Conservation (phyloP, 164 flowering plant genomes). For the Stephania yunnanensis region DNA sequence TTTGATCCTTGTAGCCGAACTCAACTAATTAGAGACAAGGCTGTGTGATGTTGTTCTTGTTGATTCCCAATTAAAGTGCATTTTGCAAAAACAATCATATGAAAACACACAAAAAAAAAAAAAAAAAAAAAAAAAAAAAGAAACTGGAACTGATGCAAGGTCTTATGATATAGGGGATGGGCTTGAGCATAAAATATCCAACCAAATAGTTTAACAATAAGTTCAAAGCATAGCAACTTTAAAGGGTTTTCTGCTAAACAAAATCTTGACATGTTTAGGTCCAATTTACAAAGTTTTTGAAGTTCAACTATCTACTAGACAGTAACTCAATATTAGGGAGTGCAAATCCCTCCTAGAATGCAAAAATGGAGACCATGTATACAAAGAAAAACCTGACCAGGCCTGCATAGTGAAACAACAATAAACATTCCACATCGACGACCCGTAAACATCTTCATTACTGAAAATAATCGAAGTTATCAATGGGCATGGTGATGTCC, state of each 20-base stretch:
- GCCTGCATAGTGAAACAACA: neutral
- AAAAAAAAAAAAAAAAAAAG: neutral
- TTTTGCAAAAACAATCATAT: neutral
- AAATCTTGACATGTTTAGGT: neutral
- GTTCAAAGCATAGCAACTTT: neutral
- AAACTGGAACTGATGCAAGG: neutral
- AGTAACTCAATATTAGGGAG: neutral
- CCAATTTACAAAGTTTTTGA: neutral
- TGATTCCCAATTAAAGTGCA: neutral
- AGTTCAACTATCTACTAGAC: neutral
- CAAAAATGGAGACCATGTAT: neutral
- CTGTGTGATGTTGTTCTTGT: neutral
- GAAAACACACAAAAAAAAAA: neutral
- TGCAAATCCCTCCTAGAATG: neutral
- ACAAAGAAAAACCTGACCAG: neutral
- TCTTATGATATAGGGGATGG: neutral
- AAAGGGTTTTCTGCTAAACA: too few species aligned
- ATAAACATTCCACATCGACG: slow-evolving; percentile 1
- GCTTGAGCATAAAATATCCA: neutral
- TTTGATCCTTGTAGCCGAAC: too few species aligned
- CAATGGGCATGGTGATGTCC: slow-evolving; percentile 9
- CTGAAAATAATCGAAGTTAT: neutral
- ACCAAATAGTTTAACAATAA: too few species aligned
- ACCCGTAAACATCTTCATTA: slow-evolving; percentile 6
- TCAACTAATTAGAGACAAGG: too few species aligned